Base-by-base conservation (phyloP, 2,329 filamentous ascomycete genomes). In the Diaporthe sp. region DNA sequence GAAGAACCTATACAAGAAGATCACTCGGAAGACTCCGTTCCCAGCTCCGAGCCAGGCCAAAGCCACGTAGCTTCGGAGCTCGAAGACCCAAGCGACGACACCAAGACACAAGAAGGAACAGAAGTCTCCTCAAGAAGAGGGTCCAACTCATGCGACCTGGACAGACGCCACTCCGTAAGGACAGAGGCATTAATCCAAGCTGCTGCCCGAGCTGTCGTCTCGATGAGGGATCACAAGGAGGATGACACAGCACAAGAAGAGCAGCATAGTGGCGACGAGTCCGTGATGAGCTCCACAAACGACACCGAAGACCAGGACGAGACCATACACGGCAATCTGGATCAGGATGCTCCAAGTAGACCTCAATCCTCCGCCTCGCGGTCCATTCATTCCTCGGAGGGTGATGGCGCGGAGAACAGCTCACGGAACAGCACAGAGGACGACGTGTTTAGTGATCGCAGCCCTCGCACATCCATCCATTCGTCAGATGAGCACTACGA, bases 391-490 rank as follows among this genome's bases (percentile, higher is more conserved):
- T 78, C 77, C 9, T 78, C 78, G 0, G 73, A 81, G 10, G 78
- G 79, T 81, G 82, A 83, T 15, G 80, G 77, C 22, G 84, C 81
- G 10, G 85, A 88, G 61, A 86, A 83, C 79, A 88, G 86, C 80
- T 89, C 87, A 0, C 88, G 87, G 70, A 84, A 88, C 74, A 87
- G 86, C 39, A 83, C 84, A 56, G 88, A 90, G 30, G 88, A 90
- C 77, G 89, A 91, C 68, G 87, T 91, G 25, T 91, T 92, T 78
- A 91, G 88, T 81, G 88, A 88, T 77, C 85, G 84, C 82, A 92
- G 86, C 80, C 87, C 86, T 1, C 86, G 89, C 51, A 91, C 88
- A 79, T 91, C 90, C 1, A 79, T 90, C 72, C 88, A 88, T 2
- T 91, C 89, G 1, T 83, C 88, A 73, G 82, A 83, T 53, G 71